Percentiles rank a stretch among this genome's conserved stretches.
Conservation (phyloP, 306 rosid genomes). For the Quercus alba region DNA sequence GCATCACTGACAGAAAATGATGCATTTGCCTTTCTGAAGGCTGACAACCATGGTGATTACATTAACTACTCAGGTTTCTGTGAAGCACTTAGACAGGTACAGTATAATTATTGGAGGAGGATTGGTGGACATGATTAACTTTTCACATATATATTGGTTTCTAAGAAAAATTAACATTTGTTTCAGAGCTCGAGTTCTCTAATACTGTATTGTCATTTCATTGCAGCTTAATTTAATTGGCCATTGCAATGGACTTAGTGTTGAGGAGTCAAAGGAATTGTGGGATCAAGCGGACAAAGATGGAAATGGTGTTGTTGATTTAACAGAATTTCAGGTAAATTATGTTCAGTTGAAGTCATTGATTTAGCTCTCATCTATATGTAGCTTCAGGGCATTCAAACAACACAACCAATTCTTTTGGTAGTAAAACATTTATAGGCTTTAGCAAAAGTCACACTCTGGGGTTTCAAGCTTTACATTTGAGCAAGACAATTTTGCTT, state of each 20-base stretch:
- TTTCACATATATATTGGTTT: background rate
- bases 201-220: background rate
- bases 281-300: conserved; percentile 70
- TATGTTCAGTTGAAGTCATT: background rate
- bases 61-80: conserved; percentile 66
- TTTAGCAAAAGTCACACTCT: background rate
- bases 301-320: conserved; percentile 62
- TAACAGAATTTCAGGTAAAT: conserved; percentile 62
- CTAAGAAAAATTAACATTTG: background rate
- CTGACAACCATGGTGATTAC: conserved; percentile 53
- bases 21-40: conserved; percentile 74
- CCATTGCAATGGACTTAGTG: conserved; percentile 61
- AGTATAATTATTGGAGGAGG: background rate
- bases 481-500: background rate
- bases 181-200: background rate
- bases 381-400: background rate
- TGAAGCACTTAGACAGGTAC: conserved; percentile 71
- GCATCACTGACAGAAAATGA: conserved; percentile 60
- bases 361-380: background rate
- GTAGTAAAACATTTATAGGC: background rate
- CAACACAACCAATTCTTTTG: background rate
- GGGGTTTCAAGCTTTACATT: background rate
- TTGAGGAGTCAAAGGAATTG: conserved; percentile 61
- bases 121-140: background rate
- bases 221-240: conserved; percentile 72